phyloP scores from a whole-genome alignment of 257 asterid species.

The Paulownia fortunei region DNA sequence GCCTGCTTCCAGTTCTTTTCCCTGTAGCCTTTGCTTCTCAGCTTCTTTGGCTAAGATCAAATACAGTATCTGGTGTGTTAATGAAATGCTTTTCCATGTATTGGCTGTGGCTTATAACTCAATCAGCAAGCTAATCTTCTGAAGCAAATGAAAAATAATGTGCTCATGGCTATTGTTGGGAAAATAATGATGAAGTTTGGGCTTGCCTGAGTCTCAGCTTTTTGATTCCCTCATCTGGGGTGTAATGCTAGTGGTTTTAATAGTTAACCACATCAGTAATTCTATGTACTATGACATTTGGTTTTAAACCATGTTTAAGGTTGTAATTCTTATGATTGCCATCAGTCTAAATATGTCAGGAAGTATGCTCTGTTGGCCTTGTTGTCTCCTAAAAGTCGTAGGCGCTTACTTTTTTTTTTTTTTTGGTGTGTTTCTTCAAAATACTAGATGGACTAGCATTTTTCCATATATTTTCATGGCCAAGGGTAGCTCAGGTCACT shows the following conservation, averaged over 20 bases:
- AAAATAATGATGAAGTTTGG: neutral
- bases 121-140: neutral
- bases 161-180: neutral
- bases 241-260: neutral
- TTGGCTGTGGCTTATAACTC: neutral
- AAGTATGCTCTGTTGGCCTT: neutral
- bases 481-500: neutral
- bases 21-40: neutral
- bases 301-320: neutral
- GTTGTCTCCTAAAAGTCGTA: neutral
- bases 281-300: neutral
- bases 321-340: neutral
- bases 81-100: neutral
- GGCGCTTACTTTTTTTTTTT: neutral
- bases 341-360: neutral
- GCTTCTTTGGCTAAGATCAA: neutral
- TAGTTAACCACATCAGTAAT: neutral
- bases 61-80: neutral
- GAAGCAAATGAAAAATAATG: neutral
- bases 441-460: neutral
- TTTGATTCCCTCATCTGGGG: neutral
- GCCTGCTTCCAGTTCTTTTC: neutral
- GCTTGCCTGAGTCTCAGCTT: neutral
- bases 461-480: neutral
- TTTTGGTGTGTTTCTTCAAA: neutral